Conservation (phyloP, 2,329 filamentous ascomycete species). For the Ophiosphaerella korrae region DNA sequence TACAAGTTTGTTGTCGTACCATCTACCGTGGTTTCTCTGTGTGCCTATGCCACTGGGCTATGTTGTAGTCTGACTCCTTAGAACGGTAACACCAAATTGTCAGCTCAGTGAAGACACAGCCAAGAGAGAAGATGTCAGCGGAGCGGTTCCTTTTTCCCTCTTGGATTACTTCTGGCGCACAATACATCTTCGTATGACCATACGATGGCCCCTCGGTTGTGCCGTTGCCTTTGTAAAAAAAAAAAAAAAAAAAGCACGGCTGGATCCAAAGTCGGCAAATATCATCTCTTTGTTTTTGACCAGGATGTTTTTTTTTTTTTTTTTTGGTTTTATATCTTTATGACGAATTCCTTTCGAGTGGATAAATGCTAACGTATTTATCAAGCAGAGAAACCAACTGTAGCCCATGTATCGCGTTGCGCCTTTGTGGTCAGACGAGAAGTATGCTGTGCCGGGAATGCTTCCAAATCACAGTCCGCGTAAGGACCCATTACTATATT, state of each 20-base stretch:
- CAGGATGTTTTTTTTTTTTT: too few relatives aligned
- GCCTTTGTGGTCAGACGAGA: background rate
- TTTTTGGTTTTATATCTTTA: conserved; percentile 28
- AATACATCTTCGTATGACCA: conserved; percentile 20
- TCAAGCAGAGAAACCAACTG: conserved; percentile 18
- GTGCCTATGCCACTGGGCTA: conserved; percentile 11
- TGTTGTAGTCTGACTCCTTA: background rate
- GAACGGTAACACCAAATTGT: conserved; percentile 4
- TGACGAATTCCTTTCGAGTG: conserved; percentile 21
- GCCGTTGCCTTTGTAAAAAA: conserved; percentile 14
- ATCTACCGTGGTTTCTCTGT: background rate
- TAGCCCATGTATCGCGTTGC: background rate
- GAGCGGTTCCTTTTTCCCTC: conserved; percentile 9
- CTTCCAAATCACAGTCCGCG: conserved; percentile 19
- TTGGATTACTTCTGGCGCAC: conserved; percentile 20
- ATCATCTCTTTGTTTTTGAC: conserved; percentile 17
- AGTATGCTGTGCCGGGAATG: conserved; percentile 5
- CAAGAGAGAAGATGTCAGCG: conserved; percentile 24
- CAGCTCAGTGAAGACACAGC: conserved; percentile 24
- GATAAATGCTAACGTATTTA: conserved; percentile 19
- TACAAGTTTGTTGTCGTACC: conserved; percentile 12
- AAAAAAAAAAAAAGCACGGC: too few relatives aligned
- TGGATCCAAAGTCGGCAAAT: conserved; percentile 26
- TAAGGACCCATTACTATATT: conserved; percentile 20
- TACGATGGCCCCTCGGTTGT: conserved; percentile 18